Percentiles rank a stretch among this genome's conserved stretches.
These are phyloP conservation scores for Xylaria flabelliformis DNA, from an alignment of 495 filamentous ascomycete species.

Conservation along the genomic window DNA sequence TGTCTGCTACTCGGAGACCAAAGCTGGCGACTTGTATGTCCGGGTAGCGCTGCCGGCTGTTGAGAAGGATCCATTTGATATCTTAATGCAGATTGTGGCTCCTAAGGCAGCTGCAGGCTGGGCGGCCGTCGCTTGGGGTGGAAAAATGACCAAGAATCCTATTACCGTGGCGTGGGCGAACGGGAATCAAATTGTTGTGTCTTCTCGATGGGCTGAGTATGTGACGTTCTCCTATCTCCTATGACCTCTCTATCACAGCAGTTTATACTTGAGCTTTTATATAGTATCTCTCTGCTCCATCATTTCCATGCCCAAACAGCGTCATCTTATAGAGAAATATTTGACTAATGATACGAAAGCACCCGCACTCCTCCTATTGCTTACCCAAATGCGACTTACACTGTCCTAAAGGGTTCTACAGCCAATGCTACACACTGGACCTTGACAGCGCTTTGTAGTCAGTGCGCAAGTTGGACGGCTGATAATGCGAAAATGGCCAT, in stretches of 20 bases:
- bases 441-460: slow-evolving; percentile 51
- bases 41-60: slow-evolving; percentile 57
- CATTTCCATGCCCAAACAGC: not conserved
- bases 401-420: slow-evolving; percentile 49
- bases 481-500: slow-evolving; percentile 30
- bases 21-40: slow-evolving; percentile 42
- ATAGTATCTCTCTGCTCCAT: not conserved
- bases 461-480: slow-evolving; percentile 49
- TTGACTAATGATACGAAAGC: slow-evolving; percentile 38
- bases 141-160: slow-evolving; percentile 58
- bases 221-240: slow-evolving; percentile 15
- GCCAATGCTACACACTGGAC: slow-evolving; percentile 59
- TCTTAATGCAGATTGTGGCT: slow-evolving; percentile 55
- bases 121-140: slow-evolving; percentile 57
- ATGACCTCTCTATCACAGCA: not conserved
- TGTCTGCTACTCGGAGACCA: slow-evolving; percentile 50
- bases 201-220: slow-evolving; percentile 56
- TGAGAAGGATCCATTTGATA: slow-evolving; percentile 50
- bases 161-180: slow-evolving; percentile 56
- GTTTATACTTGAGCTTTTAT: not conserved
- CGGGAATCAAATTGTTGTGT: slow-evolving; percentile 46
- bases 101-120: slow-evolving; percentile 49
- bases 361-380: slow-evolving; percentile 43
- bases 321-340: not conserved
- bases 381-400: slow-evolving; percentile 52